Conservation (phyloP, 768 basidiomycete species). For the Podaxis sp. region DNA sequence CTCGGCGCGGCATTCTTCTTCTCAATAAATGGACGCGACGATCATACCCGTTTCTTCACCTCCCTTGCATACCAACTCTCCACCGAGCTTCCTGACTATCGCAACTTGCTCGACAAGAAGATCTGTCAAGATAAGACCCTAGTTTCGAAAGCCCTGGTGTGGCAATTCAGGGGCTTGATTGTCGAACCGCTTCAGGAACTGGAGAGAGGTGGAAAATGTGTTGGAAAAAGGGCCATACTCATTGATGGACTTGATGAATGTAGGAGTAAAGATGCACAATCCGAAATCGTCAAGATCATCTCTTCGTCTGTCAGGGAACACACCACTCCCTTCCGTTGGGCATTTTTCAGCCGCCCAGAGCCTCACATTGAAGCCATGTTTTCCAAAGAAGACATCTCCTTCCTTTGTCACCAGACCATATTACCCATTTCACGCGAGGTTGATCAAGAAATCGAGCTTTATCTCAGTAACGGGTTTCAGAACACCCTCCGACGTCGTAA, state of each 20-base stretch:
- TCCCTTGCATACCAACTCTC: conserved; percentile 11
- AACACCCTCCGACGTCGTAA: background rate
- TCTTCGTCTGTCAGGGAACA: background rate
- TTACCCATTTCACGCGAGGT: background rate
- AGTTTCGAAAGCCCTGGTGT: background rate
- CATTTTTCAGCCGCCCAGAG: conserved; percentile 6
- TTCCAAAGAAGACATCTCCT: background rate
- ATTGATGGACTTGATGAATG: conserved; percentile 6
- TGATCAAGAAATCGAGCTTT: background rate
- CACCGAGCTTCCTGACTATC: background rate
- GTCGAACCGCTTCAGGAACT: background rate
- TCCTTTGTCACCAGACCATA: background rate
- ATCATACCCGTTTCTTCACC: background rate
- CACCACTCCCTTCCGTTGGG: background rate
- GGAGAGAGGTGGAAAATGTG: background rate
- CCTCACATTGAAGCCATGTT: background rate
- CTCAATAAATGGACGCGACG: background rate
- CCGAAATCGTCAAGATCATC: conserved; percentile 3
- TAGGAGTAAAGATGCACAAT: background rate
- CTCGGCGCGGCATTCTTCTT: conserved; percentile 15
- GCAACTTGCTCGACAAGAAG: background rate
- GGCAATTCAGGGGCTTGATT: background rate
- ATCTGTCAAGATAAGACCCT: background rate
- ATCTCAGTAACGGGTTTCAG: background rate
- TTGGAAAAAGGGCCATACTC: background rate